Base-by-base conservation (phyloP, 176 grass and related monocot genomes). In the Leersia perrieri region DNA sequence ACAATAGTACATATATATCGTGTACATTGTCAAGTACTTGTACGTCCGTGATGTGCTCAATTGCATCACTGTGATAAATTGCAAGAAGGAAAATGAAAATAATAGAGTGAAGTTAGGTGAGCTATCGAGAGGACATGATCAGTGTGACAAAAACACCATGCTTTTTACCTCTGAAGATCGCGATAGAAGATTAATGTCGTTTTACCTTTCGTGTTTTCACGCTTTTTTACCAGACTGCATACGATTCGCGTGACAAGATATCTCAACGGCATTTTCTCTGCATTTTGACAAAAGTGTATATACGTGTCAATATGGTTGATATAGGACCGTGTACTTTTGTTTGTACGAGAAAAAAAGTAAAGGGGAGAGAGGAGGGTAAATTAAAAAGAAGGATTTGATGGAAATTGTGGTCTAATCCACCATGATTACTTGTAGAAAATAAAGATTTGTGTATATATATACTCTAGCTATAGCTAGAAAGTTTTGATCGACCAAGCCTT, bases 181-280 rank as follows among this genome's bases (percentile, higher is more conserved):
- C 18, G 53, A 58, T 25, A 11, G 22, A n/a, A 58, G 25, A 25
- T 25, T 20, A 58, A 58, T 58, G 53, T n/a, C n/a, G n/a, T 25
- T 68, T 38, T 40, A 22, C 35, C 33, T 15, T 26, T 25, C 67
- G 20, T 16, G 3, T 38, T 38, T 3, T 4, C 7, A 25, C 31
- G 5, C 1, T 63, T 83, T 68, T 60, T 70, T 25, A 39, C 73
- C 68, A 63, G 30, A 22, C 22, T 16, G 36, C 49, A 13, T 39
- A 74, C 60, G 62, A 45, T 81, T 62, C 38, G 60, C n/a, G 23
- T 76, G 63, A 63, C n/a, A 87, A 49, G 78, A 81, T 70, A 14
- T 69, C 25, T 39, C 78, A 87, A 81, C 78, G 63, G 71, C 63
- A n/a, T 41, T 53, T 53, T 53, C n/a, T 20, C 20, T 22, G 49